Evolutionary conservation across 176 grass and related monocot species (phyloP), one percentile per base, ranked within the genome.

Genomic region (Puccinellia tenuiflora): DNA sequence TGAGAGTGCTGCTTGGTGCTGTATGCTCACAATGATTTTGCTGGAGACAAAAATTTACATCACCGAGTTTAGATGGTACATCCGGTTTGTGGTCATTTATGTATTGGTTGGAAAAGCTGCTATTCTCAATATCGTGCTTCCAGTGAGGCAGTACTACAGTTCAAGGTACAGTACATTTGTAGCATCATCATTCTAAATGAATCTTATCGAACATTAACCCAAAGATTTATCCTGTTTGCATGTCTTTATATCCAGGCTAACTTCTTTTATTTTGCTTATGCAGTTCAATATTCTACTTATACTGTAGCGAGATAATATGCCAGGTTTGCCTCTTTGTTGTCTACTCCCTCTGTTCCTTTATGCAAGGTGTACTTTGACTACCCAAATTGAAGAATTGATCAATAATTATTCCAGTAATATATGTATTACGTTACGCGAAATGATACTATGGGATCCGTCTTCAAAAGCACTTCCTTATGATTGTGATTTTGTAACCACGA

Each of bases 1-100:
- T 0, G 93, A 95, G 81, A 68, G 63, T 82, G 83, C 48, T 81
- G 87, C 92, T 78, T 98, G 92, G 96, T 93, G 91, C 67, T 91
- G 87, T 83, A 86, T 95, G 91, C 71, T 98, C 85, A 65, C 70
- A 76, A 92, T 98, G 91, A 87, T 95, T 86, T 37, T 61, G 71
- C 22, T 94, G 26, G 96, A 98, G 78, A 95, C 92, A 85, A 93
- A 84, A 79, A 82, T 95, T 81, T 98, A 96, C 48, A 93, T 98
- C 54, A 47, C 63, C 12, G 93, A 98, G 82, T 96, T 99, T 21
- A 93, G 96, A 81, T 99, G 89, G 96, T 99, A 96, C 84, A 88
- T 99, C 68, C 83, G 85, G 30, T 99, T 99, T 88, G 93, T 93
- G 46, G 80, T 94, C 50, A 80, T 99, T 62, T 99, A 96, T 80